phyloP scores from a whole-genome alignment of 495 filamentous ascomycete genomes.

The Friedmanniomyces simplex region DNA sequence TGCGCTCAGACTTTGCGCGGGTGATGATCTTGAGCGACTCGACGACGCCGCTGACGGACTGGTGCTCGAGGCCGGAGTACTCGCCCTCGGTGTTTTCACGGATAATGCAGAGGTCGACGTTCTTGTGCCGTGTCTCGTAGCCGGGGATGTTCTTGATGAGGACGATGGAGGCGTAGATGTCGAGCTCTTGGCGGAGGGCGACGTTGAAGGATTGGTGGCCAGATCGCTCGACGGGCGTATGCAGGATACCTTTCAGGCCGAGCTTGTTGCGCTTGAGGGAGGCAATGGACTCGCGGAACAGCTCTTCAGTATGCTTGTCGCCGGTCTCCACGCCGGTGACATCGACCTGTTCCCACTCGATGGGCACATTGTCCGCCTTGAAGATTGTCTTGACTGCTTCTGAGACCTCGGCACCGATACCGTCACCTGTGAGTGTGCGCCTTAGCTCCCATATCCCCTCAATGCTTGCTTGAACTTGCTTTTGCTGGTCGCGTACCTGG shows the following conservation, averaged over 20 bases:
- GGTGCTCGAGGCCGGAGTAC: constrained; percentile 97
- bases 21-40: constrained; percentile 99
- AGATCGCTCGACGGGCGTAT: constrained; percentile 91
- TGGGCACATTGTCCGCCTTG: constrained; percentile 97
- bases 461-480: constrained; percentile 12
- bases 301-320: constrained; percentile 79
- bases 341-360: constrained; percentile 98
- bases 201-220: constrained; percentile 99
- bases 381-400: constrained; percentile 98
- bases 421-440: constrained; percentile 54
- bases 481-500: constrained; percentile 48
- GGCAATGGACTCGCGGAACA: constrained; percentile 87
- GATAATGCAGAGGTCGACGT: constrained; percentile 97
- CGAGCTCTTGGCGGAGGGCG: constrained; percentile 93
- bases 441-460: constrained; percentile 14
- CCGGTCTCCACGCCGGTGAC: constrained; percentile 85
- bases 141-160: constrained; percentile 99
- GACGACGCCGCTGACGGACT: constrained; percentile 91
- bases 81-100: constrained; percentile 99
- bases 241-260: constrained; percentile 91
- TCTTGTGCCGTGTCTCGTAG: constrained; percentile 90
- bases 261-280: constrained; percentile 97
- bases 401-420: constrained; percentile 95
- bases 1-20: constrained; percentile 94
- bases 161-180: constrained; percentile 97